Base-by-base conservation (phyloP, 1,284 basidiomycete species). In the Trametes sp. region DNA sequence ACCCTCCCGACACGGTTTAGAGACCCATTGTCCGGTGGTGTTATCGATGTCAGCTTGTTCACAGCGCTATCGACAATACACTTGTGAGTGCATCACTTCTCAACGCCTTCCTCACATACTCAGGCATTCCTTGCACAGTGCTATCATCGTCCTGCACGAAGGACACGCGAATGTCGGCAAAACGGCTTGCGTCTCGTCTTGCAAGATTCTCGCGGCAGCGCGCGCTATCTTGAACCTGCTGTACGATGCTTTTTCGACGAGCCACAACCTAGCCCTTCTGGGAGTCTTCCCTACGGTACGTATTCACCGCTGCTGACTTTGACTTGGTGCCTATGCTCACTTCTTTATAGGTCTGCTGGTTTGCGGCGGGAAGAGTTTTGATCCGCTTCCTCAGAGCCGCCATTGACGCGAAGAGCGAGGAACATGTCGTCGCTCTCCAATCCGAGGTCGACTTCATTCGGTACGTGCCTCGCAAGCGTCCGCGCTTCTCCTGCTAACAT, bases 211-310 rank as follows among this genome's bases (percentile, higher is more conserved):
- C 4, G 82, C 81, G 1, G 86, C 89, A 29, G 83, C 89, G 7
- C 82, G 89, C 48, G 81, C 83, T 0, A 86, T 90, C 38, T 77
- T 92, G 44, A 86, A 92, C 68, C 76, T 89, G n/a, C 82, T 91
- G 29, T 88, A 90, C 69, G 77, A 77, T 24, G 80, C 90, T 21
- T 85, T 81, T 73, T 85, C 87, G 10, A 91, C 89, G 1, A 90
- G 87, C 64, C 92, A 83, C 70, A 89, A 90, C 69, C 80, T 90
- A 11, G 85, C 86, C 9, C 77, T 89, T 2, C 71, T 90, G 33
- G 88, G 89, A 67, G 80, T 84, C 24, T 87, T 87, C 66, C 86
- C 84, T 61, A 80, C 83, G 64, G 87, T 88, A 67, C 66, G 81
- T 3, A 19, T 2, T 4, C 4, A 41, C n/a, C 19, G 8, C 74